Base-by-base conservation (phyloP, 805 yeast genomes). In the Candida insectalens region DNA sequence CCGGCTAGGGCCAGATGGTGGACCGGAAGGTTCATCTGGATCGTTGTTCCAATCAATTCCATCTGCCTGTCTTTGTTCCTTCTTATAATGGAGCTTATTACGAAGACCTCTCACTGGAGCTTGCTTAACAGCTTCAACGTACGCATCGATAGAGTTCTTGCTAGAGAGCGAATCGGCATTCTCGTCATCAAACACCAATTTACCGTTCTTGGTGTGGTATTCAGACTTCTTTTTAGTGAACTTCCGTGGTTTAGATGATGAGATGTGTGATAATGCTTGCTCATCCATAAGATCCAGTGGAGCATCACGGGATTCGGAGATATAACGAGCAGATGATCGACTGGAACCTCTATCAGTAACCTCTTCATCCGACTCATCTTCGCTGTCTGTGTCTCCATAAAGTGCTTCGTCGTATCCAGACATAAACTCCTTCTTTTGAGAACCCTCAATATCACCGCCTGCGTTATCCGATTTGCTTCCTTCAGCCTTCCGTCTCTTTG, bases 61-160 rank as follows among this genome's bases (percentile, higher is more conserved):
- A 39, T 69, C 78, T 31, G 65, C 72, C 25, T 70, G 74, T 16
- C 69, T 68, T 19, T 46, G 40, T 22, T 40, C 39, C 30, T 46
- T 44, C 61, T 81, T 83, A 63, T 75, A 89, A 61, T 87, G 89
- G 68, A 89, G 72, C 62, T 76, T 85, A 59, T 88, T 88, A 63
- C 74, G 76, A 65, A 84, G 96, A 38, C 96, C 96, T 59, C 95
- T 79, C 3, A 87, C 76, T 20, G 97, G 97, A 17, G 92, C 96
- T 47, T 81, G 83, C 55, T 74, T 80, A 17, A 92, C 85, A 5
- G 98, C 98, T 41, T 87, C 96, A 44, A 87, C 72, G 55, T 92
- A 92, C 0, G 96, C 97, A 51, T 83, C 83, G 43, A 89, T 73
- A 13, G 96, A 94, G 30, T 63, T 60, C 19, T 59, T 57, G 17